Percentiles rank a stretch among this genome's conserved stretches.
Evolutionary conservation across 2,329 filamentous ascomycete species (phyloP).

Genomic region (Cladosporium colombiae): DNA sequence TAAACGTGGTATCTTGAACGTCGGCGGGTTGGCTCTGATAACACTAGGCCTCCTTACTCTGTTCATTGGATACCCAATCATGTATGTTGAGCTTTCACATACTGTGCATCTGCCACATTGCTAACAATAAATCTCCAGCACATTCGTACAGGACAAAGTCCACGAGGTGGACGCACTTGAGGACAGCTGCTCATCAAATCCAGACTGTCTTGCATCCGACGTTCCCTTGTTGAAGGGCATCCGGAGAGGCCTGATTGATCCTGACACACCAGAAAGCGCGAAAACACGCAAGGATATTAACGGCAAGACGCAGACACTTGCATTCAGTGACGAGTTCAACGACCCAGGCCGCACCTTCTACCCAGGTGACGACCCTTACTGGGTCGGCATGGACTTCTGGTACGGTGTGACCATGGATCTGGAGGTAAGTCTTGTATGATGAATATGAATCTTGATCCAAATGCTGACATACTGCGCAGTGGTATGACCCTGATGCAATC

Average conservation of each 20-base stretch:
- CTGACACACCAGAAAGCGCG: slow-evolving; percentile 51
- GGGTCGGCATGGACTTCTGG: slow-evolving; percentile 55
- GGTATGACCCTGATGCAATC: slow-evolving; percentile 56
- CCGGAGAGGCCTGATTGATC: slow-evolving; percentile 52
- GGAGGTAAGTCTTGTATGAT: slow-evolving; percentile 31
- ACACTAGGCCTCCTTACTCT: slow-evolving; percentile 62
- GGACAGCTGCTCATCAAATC: slow-evolving; percentile 31
- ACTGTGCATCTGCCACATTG: background rate
- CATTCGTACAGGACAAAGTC: slow-evolving; percentile 20
- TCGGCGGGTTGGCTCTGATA: slow-evolving; percentile 63
- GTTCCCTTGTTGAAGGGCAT: slow-evolving; percentile 53
- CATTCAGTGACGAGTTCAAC: slow-evolving; percentile 61
- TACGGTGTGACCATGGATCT: slow-evolving; percentile 56
- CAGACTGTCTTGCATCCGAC: slow-evolving; percentile 20
- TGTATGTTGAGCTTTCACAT: slow-evolving; percentile 48
- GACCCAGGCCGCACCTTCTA: slow-evolving; percentile 56
- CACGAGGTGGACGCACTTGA: slow-evolving; percentile 45
- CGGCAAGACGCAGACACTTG: slow-evolving; percentile 49
- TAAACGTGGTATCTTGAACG: slow-evolving; percentile 62
- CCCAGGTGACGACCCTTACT: slow-evolving; percentile 59
- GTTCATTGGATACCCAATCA: slow-evolving; percentile 69
- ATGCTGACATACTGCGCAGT: slow-evolving; percentile 23
- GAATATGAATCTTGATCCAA: background rate
- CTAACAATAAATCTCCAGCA: slow-evolving; percentile 10
- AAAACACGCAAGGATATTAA: slow-evolving; percentile 49